These are phyloP conservation scores for Ceratocystis destructans DNA, from an alignment of 2,329 filamentous ascomycete species.

Conservation along the genomic window DNA sequence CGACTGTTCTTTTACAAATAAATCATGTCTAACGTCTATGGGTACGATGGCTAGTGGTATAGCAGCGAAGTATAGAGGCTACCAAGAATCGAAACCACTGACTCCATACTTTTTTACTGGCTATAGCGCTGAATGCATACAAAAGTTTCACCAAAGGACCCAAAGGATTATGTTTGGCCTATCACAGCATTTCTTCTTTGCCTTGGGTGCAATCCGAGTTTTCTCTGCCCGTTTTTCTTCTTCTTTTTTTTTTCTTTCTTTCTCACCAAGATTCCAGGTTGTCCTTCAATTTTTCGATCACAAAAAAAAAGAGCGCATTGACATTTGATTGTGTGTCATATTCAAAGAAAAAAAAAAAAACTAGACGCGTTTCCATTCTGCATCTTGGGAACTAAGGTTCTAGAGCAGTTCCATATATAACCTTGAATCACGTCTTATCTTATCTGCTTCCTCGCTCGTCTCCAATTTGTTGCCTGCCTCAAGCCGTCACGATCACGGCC, in stretches of 20 bases:
- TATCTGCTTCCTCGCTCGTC: conserved; percentile 3
- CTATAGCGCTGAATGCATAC: neutral
- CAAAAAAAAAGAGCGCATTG: neutral
- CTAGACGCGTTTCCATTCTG: neutral
- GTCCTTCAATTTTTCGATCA: neutral
- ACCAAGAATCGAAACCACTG: neutral
- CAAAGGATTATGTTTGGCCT: neutral
- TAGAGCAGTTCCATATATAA: conserved; percentile 4
- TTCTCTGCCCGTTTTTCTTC: neutral
- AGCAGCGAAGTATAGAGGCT: neutral
- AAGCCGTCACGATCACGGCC: neutral
- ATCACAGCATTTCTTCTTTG: neutral
- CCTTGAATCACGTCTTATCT: conserved; percentile 8
- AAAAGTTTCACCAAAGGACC: neutral
- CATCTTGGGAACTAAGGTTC: neutral
- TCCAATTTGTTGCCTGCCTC: neutral
- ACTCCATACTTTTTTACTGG: neutral
- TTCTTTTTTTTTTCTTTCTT: neutral
- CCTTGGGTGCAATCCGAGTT: neutral
- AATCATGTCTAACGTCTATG: no score
- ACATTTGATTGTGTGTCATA: conserved; percentile 6
- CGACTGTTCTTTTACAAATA: no score
- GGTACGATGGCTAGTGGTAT: no score
- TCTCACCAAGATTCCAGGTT: neutral
- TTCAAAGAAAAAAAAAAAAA: neutral